Evolutionary conservation across 1,284 basidiomycete genomes (phyloP).

Genomic region (Ganoderma meredithae): DNA sequence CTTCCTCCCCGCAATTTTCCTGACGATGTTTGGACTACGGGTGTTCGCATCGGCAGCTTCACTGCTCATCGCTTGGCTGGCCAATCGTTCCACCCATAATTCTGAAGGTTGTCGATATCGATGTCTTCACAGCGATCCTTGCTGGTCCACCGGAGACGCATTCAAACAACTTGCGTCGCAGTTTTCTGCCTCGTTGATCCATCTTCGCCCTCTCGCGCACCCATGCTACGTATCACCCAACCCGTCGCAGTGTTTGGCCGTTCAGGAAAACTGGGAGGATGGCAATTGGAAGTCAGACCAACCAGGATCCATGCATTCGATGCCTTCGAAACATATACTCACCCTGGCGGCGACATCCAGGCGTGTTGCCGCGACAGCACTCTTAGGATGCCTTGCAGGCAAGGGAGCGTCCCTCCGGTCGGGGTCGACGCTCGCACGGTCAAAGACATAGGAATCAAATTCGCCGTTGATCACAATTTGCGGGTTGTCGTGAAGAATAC

Average conservation of each 20-base stretch:
- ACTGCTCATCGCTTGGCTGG: background rate
- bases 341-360: conserved; percentile 48
- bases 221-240: conserved; percentile 45
- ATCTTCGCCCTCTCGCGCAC: conserved; percentile 45
- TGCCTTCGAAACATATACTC: conserved; percentile 51
- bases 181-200: conserved; percentile 48
- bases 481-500: conserved; percentile 58
- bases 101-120: conserved; percentile 34
- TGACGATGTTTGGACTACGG: background rate
- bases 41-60: background rate
- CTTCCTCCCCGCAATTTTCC: background rate
- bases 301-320: conserved; percentile 49
- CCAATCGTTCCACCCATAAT: background rate
- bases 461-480: conserved; percentile 48
- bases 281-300: conserved; percentile 50
- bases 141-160: conserved; percentile 49
- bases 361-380: conserved; percentile 51
- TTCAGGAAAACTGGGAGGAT: conserved; percentile 39
- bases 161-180: conserved; percentile 45
- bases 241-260: conserved; percentile 46
- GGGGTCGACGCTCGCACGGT: conserved; percentile 50
- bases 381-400: conserved; percentile 48
- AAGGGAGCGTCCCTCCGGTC: conserved; percentile 52
- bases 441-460: conserved; percentile 47
- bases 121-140: conserved; percentile 43